Conservation (phyloP, 2,329 filamentous ascomycete species). For the Alternaria atra region DNA sequence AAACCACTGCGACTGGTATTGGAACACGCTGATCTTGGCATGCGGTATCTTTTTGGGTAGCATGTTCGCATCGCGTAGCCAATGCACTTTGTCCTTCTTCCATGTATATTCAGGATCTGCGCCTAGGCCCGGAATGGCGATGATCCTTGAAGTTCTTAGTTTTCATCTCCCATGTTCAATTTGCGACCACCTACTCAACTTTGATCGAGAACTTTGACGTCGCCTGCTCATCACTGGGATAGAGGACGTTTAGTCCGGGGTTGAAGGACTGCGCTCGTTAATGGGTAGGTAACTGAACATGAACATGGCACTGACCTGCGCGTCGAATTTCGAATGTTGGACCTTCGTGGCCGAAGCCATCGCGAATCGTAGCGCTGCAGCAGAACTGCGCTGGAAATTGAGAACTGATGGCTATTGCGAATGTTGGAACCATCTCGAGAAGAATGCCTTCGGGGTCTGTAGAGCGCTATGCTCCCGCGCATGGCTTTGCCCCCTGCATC, state of each 20-base stretch:
- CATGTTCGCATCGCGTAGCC: constrained; percentile 43
- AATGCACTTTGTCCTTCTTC: constrained; percentile 35
- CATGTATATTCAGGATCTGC: constrained; percentile 42
- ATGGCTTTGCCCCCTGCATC: constrained; percentile 11
- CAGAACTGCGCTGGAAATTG: background rate
- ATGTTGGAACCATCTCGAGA: background rate
- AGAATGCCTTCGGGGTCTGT: background rate
- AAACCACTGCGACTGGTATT: constrained; percentile 43
- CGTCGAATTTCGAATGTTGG: constrained; percentile 29
- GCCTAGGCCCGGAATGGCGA: constrained; percentile 44
- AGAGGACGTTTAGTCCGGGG: constrained; percentile 23
- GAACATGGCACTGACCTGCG: constrained; percentile 15
- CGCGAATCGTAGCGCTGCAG: background rate
- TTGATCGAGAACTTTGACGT: constrained; percentile 18
- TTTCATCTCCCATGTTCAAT: background rate
- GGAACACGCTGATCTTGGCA: constrained; percentile 41
- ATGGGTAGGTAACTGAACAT: background rate
- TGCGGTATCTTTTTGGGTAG: constrained; percentile 37
- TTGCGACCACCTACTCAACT: constrained; percentile 19
- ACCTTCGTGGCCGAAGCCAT: constrained; percentile 24
- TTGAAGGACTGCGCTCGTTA: constrained; percentile 21
- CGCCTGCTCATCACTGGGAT: constrained; percentile 25
- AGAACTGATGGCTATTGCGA: background rate
- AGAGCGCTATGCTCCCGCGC: background rate
- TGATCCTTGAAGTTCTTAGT: constrained; percentile 28